A percentile compares a stretch with the other conserved stretches of the same genome.
Evolutionary conservation across 2,329 filamentous ascomycete species (phyloP).

Genomic region (Ophiostoma perfectum): DNA sequence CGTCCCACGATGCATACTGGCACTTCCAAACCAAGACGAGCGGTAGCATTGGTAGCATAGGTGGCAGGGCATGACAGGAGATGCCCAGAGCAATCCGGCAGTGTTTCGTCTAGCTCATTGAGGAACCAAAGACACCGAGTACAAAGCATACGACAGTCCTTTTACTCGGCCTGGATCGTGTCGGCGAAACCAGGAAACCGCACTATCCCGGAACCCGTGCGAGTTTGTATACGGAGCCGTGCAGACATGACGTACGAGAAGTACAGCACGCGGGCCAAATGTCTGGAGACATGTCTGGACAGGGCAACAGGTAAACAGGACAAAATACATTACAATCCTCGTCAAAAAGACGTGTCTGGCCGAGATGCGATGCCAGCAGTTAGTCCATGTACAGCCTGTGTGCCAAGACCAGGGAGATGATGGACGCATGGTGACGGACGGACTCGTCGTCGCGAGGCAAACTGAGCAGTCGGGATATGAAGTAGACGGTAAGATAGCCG

Average conservation of each 20-base stretch:
- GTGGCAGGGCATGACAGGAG: too few relatives aligned
- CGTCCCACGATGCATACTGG: constrained; percentile 2
- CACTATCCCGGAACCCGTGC: neutral
- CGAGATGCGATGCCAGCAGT: neutral
- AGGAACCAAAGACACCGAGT: too few relatives aligned
- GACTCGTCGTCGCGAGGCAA: too few relatives aligned
- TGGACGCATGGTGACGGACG: neutral
- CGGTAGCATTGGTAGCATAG: too few relatives aligned
- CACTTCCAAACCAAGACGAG: neutral
- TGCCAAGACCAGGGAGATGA: neutral
- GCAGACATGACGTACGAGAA: neutral
- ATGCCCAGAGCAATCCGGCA: too few relatives aligned
- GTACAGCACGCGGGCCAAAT: neutral
- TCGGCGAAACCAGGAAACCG: neutral
- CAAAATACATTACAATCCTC: too few relatives aligned
- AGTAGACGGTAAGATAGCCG: too few relatives aligned
- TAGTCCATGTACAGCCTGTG: neutral
- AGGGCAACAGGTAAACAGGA: too few relatives aligned
- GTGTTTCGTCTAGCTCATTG: too few relatives aligned
- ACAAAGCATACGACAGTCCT: neutral
- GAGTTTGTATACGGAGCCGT: neutral
- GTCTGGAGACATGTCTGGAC: too few relatives aligned
- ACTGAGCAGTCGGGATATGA: too few relatives aligned
- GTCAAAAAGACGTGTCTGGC: neutral
- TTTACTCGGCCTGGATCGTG: neutral